phyloP scores from a whole-genome alignment of 768 basidiomycete species.

The Tylopilus sp. region DNA sequence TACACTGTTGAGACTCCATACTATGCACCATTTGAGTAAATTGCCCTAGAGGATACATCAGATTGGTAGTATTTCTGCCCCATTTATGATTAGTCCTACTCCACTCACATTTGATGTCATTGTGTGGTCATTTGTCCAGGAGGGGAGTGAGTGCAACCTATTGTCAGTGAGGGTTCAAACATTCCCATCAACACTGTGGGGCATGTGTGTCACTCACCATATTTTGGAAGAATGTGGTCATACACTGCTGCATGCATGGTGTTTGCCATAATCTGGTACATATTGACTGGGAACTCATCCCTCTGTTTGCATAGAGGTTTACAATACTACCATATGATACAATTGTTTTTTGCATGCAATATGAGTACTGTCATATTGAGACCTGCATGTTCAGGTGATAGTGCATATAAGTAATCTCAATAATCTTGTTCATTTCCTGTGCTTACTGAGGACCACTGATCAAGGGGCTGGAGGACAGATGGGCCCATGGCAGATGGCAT shows the following conservation, averaged over 20 bases:
- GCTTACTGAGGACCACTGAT: too few species aligned
- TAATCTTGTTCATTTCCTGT: background rate
- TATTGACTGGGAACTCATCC: conserved; percentile 9
- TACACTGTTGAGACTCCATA: conserved; percentile 5
- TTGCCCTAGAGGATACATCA: background rate
- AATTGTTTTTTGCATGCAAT: too few species aligned
- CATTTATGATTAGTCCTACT: conserved; percentile 8
- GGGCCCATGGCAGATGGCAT: too few species aligned
- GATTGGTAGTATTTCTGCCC: background rate
- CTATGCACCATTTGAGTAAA: background rate
- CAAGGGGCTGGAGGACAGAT: too few species aligned
- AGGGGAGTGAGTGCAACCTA: background rate
- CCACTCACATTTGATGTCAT: conserved; percentile 2
- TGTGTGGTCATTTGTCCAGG: conserved; percentile 1
- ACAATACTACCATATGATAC: background rate
- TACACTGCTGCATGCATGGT: background rate
- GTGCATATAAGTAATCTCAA: background rate
- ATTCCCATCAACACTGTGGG: background rate
- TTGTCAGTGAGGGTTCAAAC: conserved; percentile 5
- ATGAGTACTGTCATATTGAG: too few species aligned
- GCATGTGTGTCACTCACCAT: conserved; percentile 17
- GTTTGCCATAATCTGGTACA: too few species aligned
- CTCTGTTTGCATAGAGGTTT: background rate
- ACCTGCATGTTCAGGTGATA: background rate
- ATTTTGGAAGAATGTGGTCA: background rate